These are phyloP conservation scores for Talaromyces stipitatus DNA, from an alignment of 495 filamentous ascomycete genomes.

Conservation along the genomic window DNA sequence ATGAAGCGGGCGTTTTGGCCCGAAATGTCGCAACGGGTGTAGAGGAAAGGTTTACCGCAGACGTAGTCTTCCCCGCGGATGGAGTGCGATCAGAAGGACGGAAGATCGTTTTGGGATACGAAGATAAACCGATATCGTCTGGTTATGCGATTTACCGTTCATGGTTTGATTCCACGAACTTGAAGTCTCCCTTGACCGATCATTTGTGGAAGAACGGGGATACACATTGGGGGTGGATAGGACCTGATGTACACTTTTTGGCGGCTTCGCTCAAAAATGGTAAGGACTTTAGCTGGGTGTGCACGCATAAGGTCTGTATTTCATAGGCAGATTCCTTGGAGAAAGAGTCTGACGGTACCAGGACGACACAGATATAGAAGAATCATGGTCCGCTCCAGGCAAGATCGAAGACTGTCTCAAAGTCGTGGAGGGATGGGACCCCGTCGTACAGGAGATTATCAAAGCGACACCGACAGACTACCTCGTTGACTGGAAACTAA, in stretches of 20 bases:
- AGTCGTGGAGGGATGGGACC: slow-evolving; percentile 55
- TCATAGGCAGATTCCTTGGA: background rate
- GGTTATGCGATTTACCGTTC: slow-evolving; percentile 54
- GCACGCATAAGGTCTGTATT: slow-evolving; percentile 48
- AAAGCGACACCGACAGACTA: slow-evolving; percentile 48
- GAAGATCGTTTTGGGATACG: slow-evolving; percentile 50
- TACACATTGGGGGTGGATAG: slow-evolving; percentile 52
- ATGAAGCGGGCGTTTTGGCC: slow-evolving; percentile 8
- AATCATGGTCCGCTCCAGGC: slow-evolving; percentile 57
- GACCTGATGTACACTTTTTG: slow-evolving; percentile 58
- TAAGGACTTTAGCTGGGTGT: slow-evolving; percentile 61
- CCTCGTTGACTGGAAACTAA: slow-evolving; percentile 64
- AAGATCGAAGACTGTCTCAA: slow-evolving; percentile 53
- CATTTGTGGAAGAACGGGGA: slow-evolving; percentile 59
- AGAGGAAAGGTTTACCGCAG: background rate
- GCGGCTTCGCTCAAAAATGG: slow-evolving; percentile 54
- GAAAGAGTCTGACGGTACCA: slow-evolving; percentile 42
- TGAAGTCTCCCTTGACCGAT: slow-evolving; percentile 38
- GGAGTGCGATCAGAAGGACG: slow-evolving; percentile 44
- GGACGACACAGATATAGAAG: slow-evolving; percentile 53
- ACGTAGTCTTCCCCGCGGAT: slow-evolving; percentile 6
- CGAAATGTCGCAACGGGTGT: background rate
- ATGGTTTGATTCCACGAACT: slow-evolving; percentile 19
- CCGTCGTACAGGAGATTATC: slow-evolving; percentile 49
- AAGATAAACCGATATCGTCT: slow-evolving; percentile 51